Percentiles rank a stretch among this genome's conserved stretches.
These are phyloP conservation scores for Tuctoria greenei DNA, from an alignment of 176 grass and related monocot species.

Conservation along the genomic window DNA sequence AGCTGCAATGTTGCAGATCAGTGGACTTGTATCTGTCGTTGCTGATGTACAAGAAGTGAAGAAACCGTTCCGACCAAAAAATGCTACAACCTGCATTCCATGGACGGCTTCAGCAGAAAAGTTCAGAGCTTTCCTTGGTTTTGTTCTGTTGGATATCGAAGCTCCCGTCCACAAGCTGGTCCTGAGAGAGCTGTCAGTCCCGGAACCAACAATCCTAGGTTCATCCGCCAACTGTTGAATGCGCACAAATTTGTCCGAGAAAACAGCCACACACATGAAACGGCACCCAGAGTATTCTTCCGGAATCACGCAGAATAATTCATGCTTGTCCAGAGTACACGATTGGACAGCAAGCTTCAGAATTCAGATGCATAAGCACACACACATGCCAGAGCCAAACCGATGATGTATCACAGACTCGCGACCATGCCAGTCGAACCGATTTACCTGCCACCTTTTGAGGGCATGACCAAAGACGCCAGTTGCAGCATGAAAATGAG, in stretches of 20 bases:
- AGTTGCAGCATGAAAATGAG: neutral
- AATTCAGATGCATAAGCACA: neutral
- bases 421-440: neutral
- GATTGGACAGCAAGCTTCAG: neutral
- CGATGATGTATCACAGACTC: neutral
- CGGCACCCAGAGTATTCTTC: slow-evolving; percentile 1
- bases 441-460: neutral
- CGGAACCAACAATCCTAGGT: neutral
- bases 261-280: neutral
- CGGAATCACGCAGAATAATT: neutral
- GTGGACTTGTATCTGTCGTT: too few species aligned
- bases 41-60: too few species aligned
- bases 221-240: neutral
- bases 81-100: neutral
- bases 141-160: neutral
- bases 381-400: neutral
- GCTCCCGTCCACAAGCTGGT: neutral
- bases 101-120: neutral
- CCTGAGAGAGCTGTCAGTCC: neutral
- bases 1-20: neutral
- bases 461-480: neutral
- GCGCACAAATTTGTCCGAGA: neutral
- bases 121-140: neutral
- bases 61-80: too few species aligned
- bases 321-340: neutral